phyloP scores from a whole-genome alignment of 164 flowering plant genomes.

The Vitis rupestris region DNA sequence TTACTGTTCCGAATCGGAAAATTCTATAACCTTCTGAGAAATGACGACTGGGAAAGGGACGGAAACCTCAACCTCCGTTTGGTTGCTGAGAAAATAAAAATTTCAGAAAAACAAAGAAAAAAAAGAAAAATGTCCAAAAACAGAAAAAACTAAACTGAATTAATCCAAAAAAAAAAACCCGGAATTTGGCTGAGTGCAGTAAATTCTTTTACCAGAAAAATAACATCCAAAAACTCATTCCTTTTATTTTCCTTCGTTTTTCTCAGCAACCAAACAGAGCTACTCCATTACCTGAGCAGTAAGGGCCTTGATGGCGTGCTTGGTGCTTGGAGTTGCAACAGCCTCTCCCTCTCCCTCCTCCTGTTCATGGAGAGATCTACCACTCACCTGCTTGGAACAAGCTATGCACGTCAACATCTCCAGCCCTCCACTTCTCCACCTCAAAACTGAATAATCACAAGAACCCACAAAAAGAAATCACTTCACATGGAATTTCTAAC shows the following conservation, averaged over 20 bases:
- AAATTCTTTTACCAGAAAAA: too few relatives aligned
- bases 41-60: background rate
- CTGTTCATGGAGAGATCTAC: constrained; percentile 48
- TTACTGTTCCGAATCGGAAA: background rate
- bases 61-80: background rate
- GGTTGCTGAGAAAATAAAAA: background rate
- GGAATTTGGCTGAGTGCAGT: too few relatives aligned
- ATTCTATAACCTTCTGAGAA: too few relatives aligned
- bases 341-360: constrained; percentile 36
- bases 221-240: background rate
- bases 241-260: background rate
- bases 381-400: constrained; percentile 73
- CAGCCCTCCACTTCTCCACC: background rate
- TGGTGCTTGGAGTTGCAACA: constrained; percentile 51
- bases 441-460: background rate
- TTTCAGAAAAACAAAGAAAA: background rate
- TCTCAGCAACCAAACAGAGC: constrained; percentile 10
- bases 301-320: constrained; percentile 69
- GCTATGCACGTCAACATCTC: constrained; percentile 87
- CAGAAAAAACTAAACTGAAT: background rate
- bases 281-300: constrained; percentile 55
- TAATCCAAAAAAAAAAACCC: background rate
- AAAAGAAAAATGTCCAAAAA: background rate
- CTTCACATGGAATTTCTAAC: too few relatives aligned
- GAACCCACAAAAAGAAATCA: background rate